A percentile compares a stretch with the other conserved stretches of the same genome.
phyloP scores from a whole-genome alignment of 208 protist species.

The Wallacemonas sp. region DNA sequence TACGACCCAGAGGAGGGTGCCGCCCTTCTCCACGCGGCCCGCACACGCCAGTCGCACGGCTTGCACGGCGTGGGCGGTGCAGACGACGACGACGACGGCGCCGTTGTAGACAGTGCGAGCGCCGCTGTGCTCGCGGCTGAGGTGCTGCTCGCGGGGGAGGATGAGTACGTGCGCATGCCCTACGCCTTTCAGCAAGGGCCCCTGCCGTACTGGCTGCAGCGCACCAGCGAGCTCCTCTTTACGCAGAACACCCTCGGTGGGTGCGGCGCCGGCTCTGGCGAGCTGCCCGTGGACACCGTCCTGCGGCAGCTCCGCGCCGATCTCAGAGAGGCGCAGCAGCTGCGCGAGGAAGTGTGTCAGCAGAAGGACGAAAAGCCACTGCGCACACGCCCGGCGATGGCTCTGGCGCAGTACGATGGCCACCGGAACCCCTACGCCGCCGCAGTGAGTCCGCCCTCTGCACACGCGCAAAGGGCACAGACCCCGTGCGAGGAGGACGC shows the following conservation, averaged over 20 bases:
- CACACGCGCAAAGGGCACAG: too few species aligned
- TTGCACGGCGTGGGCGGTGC: not conserved
- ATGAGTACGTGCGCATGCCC: slow-evolving; percentile 18
- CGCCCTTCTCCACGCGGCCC: slow-evolving; percentile 18
- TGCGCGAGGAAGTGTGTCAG: slow-evolving; percentile 25
- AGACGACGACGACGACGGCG: not conserved
- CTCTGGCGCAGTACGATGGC: slow-evolving; percentile 8
- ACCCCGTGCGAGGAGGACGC: too few species aligned
- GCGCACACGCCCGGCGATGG: slow-evolving; percentile 11
- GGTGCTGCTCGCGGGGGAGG: not conserved
- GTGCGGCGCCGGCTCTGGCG: slow-evolving; percentile 17
- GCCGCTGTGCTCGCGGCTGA: slow-evolving; percentile 1
- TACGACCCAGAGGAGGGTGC: slow-evolving; percentile 32
- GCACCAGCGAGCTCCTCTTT: slow-evolving; percentile 44
- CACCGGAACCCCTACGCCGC: slow-evolving; percentile 3
- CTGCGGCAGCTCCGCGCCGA: slow-evolving; percentile 37
- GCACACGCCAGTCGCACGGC: not conserved
- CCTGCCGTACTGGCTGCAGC: slow-evolving; percentile 49
- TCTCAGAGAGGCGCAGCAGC: slow-evolving; percentile 25
- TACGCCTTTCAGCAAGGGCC: slow-evolving; percentile 28
- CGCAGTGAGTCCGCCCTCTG: not conserved
- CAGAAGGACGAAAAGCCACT: slow-evolving; percentile 19
- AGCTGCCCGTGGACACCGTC: slow-evolving; percentile 27
- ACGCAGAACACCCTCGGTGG: slow-evolving; percentile 36
- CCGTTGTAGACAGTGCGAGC: too few species aligned